phyloP scores from a whole-genome alignment of 768 basidiomycete genomes.

The Phallus indusiatus region DNA sequence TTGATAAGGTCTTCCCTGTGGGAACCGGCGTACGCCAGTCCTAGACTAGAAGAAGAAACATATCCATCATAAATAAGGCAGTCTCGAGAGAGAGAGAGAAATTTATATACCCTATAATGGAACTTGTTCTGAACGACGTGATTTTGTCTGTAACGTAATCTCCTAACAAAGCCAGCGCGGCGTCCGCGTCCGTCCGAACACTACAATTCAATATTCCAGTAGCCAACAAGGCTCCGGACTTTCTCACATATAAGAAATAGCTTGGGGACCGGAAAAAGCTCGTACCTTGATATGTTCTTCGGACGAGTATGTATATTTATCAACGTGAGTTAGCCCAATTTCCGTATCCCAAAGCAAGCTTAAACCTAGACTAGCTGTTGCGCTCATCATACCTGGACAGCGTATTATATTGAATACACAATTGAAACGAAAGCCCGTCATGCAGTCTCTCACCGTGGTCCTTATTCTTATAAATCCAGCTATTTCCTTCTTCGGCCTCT shows the following conservation, averaged over 20 bases:
- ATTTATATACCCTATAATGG: constrained; percentile 57
- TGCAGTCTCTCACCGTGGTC: constrained; percentile 62
- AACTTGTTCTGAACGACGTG: constrained; percentile 70
- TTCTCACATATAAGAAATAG: neutral
- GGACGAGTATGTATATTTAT: constrained; percentile 93
- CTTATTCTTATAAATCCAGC: constrained; percentile 99
- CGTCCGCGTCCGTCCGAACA: constrained; percentile 87
- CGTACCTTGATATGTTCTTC: constrained; percentile 91
- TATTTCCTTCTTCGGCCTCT: constrained; percentile 88
- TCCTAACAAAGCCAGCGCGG: constrained; percentile 80
- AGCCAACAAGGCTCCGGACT: constrained; percentile 90
- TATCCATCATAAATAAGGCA: neutral
- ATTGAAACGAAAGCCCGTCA: neutral
- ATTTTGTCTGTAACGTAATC: constrained; percentile 88
- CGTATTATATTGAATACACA: neutral
- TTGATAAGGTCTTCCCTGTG: constrained; percentile 77
- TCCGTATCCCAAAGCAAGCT: constrained; percentile 96
- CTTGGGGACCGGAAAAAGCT: neutral
- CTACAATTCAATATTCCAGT: constrained; percentile 87
- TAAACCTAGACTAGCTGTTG: constrained; percentile 88
- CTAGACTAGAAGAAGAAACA: constrained; percentile 40
- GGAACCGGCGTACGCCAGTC: constrained; percentile 90
- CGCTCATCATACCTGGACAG: constrained; percentile 81
- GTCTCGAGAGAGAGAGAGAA: too few relatives aligned
- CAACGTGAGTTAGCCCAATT: constrained; percentile 84